phyloP scores from a whole-genome alignment of 75 land plant genomes.

The Chamaecyparis obtusa region DNA sequence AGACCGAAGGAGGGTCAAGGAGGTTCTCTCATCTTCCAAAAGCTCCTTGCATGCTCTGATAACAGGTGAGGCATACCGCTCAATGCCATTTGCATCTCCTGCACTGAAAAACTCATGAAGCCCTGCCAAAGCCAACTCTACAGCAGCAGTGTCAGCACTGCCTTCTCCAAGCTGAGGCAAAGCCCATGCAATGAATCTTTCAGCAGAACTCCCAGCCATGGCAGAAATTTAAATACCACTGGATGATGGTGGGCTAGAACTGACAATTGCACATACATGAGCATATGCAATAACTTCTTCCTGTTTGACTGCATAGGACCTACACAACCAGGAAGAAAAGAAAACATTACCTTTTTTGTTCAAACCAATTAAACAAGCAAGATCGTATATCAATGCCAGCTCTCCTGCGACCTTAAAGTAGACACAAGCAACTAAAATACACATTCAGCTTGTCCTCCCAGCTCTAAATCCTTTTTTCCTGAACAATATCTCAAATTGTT shows the following conservation, averaged over 20 bases:
- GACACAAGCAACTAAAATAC: neutral
- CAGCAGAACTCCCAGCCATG: slow-evolving; percentile 43
- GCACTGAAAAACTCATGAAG: slow-evolving; percentile 70
- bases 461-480: neutral
- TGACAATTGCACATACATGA: slow-evolving; percentile 38
- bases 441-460: neutral
- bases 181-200: slow-evolving; percentile 78
- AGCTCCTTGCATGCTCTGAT: slow-evolving; percentile 81
- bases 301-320: slow-evolving; percentile 50
- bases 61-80: slow-evolving; percentile 66
- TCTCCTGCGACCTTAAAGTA: neutral
- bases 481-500: neutral
- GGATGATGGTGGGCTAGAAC: slow-evolving; percentile 17
- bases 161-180: slow-evolving; percentile 57
- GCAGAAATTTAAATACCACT: slow-evolving; percentile 42
- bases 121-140: slow-evolving; percentile 67
- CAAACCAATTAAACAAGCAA: neutral
- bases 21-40: slow-evolving; percentile 89
- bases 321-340: slow-evolving; percentile 13
- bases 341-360: neutral
- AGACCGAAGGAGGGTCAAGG: slow-evolving; percentile 56
- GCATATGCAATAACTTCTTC: slow-evolving; percentile 51
- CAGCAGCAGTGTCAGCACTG: slow-evolving; percentile 33
- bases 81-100: slow-evolving; percentile 59
- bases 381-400: neutral